phyloP scores from a whole-genome alignment of 2,329 filamentous ascomycete species.

The Penicillium griseofulvum region DNA sequence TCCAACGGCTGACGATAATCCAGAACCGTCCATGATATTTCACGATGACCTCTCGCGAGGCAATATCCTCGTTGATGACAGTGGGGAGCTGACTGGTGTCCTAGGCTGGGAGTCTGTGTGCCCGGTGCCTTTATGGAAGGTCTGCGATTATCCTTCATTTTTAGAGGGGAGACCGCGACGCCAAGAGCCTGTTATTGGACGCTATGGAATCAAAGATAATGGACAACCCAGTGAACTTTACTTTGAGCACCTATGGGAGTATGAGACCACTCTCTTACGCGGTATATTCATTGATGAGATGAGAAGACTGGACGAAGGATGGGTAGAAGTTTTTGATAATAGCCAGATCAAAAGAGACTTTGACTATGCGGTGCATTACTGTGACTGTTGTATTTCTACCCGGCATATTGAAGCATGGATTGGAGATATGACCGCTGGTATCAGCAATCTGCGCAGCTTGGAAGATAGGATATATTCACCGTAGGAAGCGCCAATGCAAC shows the following conservation, averaged over 20 bases:
- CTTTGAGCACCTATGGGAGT: constrained; percentile 14
- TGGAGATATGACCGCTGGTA: neutral
- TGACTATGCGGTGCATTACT: neutral
- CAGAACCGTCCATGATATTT: constrained; percentile 13
- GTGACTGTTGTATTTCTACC: neutral
- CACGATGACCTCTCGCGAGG: constrained; percentile 14
- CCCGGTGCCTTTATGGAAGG: constrained; percentile 18
- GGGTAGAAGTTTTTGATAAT: neutral
- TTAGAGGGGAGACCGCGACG: constrained; percentile 1
- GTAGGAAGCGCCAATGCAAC: neutral
- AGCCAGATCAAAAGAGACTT: constrained; percentile 14
- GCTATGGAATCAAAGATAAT: neutral
- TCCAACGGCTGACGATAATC: neutral
- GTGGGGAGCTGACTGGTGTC: constrained; percentile 11
- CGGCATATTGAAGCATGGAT: neutral
- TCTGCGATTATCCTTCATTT: constrained; percentile 11
- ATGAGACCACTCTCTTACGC: constrained; percentile 17
- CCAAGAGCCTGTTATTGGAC: constrained; percentile 5
- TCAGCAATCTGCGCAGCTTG: neutral
- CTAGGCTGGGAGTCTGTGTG: constrained; percentile 23
- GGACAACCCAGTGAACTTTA: constrained; percentile 10
- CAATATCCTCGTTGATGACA: constrained; percentile 18
- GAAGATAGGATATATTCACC: neutral
- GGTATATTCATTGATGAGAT: constrained; percentile 15
- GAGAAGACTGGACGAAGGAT: constrained; percentile 6